Evolutionary conservation across 495 filamentous ascomycete species (phyloP), one percentile per base, ranked within the genome.

Genomic region (Glonium stellatum): DNA sequence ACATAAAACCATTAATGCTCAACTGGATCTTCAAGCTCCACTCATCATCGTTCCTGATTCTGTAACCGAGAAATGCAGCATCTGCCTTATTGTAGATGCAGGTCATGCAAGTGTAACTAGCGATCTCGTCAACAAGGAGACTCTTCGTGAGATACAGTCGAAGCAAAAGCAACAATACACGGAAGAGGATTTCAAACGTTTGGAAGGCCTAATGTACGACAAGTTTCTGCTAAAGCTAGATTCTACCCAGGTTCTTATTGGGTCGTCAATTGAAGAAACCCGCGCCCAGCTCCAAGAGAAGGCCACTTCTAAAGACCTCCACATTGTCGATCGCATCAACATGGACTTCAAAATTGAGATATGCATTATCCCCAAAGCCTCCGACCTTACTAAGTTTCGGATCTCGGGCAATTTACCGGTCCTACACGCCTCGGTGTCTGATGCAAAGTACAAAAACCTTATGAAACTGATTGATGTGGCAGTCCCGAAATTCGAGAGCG

Each of bases 391-490:
- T 4, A 92, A 90, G 70, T 86, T 97, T 54, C 84, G 86, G 34
- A 83, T 98, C 41, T 93, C 89, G 1, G 93, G 93, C 2, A 89
- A 95, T 69, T 79, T 98, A 31, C 92, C 93, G 1, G 86, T 97
- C 15, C 79, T 98, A 11, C 93, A 95, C 73, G 93, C 89, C 31
- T 90, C 85, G 0, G 85, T 91, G 39, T 96, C 91, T 0, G 93
- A 98, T 67, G 85, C 84, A 42, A 98, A 97, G 71, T 98, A 98
- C 72, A 97, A 96, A 73, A 89, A 83, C 6, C 69, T 97, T 54
- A 97, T 98, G 95, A 92, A 86, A 65, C 77, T 98, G 53, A 91
- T 98, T 60, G 92, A 97, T 64, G 89, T 97, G 55, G 92, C 93
- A 2, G 89, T 97, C 61, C 93, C 93, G 5, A 89, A 88, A 47